Percentiles rank a stretch among this genome's conserved stretches.
These are phyloP conservation scores for Penicillium soppii DNA, from an alignment of 495 filamentous ascomycete genomes.

Conservation along the genomic window DNA sequence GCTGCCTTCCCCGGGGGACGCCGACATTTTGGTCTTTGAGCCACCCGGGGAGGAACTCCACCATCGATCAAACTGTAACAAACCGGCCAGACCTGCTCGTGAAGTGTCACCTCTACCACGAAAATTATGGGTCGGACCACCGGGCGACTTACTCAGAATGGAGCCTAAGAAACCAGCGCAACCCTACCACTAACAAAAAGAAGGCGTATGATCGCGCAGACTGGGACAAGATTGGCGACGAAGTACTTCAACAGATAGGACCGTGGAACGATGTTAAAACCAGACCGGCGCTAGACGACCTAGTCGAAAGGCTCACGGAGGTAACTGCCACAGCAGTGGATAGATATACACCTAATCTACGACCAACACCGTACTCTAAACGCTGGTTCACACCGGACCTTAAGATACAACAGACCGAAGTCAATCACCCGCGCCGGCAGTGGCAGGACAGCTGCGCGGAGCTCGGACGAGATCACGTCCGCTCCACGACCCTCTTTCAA, in stretches of 20 bases:
- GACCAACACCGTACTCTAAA: slow-evolving; percentile 3
- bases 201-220: slow-evolving; percentile 26
- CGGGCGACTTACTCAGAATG: slow-evolving; percentile 20
- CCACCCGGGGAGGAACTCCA: slow-evolving; percentile 14
- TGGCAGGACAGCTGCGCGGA: not conserved
- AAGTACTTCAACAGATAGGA: slow-evolving; percentile 6
- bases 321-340: not conserved
- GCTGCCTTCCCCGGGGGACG: not conserved
- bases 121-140: slow-evolving; percentile 22
- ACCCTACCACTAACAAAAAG: slow-evolving; percentile 7
- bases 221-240: slow-evolving; percentile 19
- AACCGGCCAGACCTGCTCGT: slow-evolving; percentile 10
- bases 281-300: not conserved
- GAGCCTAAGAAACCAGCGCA: slow-evolving; percentile 11
- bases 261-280: slow-evolving; percentile 4
- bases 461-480: not conserved
- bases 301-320: not conserved
- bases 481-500: not conserved
- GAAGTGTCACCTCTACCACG: slow-evolving; percentile 21
- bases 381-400: not conserved
- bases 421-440: not conserved
- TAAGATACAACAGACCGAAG: not conserved
- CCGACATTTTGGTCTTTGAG: slow-evolving; percentile 18
- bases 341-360: not conserved
- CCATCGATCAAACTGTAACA: slow-evolving; percentile 11